Conservation (phyloP, 1,284 basidiomycete genomes). For the Austroboletus novae-zelandiae region DNA sequence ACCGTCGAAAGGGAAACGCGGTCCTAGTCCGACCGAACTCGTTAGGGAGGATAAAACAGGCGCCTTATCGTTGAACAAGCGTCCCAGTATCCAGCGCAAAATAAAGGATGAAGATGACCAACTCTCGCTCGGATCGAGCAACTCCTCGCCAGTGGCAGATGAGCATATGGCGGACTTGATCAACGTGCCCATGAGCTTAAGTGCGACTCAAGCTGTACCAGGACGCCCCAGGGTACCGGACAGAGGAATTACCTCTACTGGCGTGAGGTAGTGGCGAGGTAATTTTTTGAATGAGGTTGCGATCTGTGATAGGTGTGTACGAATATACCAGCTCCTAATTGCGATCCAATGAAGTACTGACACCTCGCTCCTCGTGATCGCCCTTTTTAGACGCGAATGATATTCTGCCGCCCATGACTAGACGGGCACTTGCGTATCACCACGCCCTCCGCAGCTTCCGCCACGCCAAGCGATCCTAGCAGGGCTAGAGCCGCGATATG, state of each 20-base stretch:
- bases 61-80: constrained; percentile 55
- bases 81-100: constrained; percentile 63
- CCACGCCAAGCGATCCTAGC: neutral
- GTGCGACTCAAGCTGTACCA: neutral
- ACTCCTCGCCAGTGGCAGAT: constrained; percentile 5
- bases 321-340: neutral
- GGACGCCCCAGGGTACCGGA: constrained; percentile 8
- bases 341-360: constrained; percentile 8
- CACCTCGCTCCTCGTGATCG: neutral
- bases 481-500: neutral
- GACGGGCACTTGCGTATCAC: constrained; percentile 1
- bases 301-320: constrained; percentile 14
- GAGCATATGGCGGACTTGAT: constrained; percentile 11
- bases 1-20: constrained; percentile 53
- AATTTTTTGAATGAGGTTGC: constrained; percentile 1
- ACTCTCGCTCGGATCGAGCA: constrained; percentile 13
- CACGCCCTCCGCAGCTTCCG: neutral
- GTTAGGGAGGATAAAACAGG: constrained; percentile 58
- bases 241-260: constrained; percentile 5
- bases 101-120: constrained; percentile 8
- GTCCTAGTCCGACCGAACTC: constrained; percentile 70
- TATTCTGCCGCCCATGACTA: neutral
- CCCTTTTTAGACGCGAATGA: constrained; percentile 10
- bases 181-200: constrained; percentile 1
- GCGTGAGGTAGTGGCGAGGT: constrained; percentile 14